These are phyloP conservation scores for Tuber melanosporum DNA, from an alignment of 495 filamentous ascomycete species.

Conservation along the genomic window DNA sequence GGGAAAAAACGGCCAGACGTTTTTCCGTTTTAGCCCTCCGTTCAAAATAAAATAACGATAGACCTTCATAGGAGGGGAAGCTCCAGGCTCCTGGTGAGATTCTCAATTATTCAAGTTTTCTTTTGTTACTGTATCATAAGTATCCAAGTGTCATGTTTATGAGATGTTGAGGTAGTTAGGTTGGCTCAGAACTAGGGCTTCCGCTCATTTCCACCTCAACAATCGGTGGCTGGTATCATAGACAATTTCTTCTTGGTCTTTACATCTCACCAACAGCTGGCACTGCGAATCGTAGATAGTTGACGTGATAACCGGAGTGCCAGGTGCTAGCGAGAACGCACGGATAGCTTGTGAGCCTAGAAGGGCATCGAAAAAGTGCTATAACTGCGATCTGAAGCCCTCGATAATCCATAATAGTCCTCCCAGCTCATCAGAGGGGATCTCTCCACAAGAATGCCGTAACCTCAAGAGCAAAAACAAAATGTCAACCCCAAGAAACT, in stretches of 20 bases:
- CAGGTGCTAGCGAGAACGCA: neutral
- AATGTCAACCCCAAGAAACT: slow-evolving; percentile 6
- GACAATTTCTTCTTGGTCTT: neutral
- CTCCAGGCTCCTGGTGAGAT: too few species aligned
- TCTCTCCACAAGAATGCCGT: neutral
- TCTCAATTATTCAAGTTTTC: too few species aligned
- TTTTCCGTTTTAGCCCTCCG: too few species aligned
- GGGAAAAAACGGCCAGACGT: too few species aligned
- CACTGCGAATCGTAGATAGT: neutral
- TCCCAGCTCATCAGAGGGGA: neutral
- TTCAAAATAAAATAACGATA: too few species aligned
- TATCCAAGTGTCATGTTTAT: neutral
- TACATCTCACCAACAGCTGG: neutral
- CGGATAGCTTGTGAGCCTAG: neutral
- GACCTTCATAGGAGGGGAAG: too few species aligned
- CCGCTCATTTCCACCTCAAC: neutral
- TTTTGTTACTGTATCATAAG: neutral
- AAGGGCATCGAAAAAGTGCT: neutral
- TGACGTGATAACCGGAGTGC: neutral
- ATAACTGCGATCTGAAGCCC: neutral
- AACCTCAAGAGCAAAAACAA: neutral
- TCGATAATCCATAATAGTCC: neutral
- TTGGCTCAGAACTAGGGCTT: neutral
- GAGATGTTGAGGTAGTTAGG: neutral
- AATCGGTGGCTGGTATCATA: neutral